Evolutionary conservation across 495 filamentous ascomycete species (phyloP), one percentile per base, ranked within the genome.

Genomic region (Daldinia caldariorum): DNA sequence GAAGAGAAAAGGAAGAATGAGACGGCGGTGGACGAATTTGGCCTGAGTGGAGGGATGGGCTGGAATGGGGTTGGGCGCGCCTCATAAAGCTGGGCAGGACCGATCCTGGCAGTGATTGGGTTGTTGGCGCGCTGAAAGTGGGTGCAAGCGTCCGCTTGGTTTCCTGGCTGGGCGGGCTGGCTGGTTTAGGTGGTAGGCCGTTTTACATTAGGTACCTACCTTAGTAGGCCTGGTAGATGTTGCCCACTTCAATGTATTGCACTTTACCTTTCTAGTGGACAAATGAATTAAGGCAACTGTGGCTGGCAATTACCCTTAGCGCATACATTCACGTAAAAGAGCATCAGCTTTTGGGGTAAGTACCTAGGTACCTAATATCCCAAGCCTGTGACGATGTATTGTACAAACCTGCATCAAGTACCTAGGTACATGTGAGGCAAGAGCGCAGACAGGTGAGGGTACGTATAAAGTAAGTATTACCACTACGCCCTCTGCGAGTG

Each of bases 41-140:
- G 67, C 58, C 58, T 32, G 58, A 66, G 62, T 57, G 56, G 67
- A 64, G 39, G 56, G 60, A 66, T 65, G 61, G 61, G 61, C 61
- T 72, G 70, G 70, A 66, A 68, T 72, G 70, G 61, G 65, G 70
- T 72, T 68, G 70, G 70, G 70, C 70, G 70, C 70, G 70, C 70
- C 70, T 72, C 65, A 62, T 41, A 53, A 65, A 72, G 70, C 70
- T 72, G 61, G 69, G 70, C 70, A 68, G 59, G 64, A 63, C 61
- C 18, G 41, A 54, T 54, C 57, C 51, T 43, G 34, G 51, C 12
- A 55, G 45, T 69, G 49, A 68, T 63, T 61, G 63, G 58, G 45
- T 22, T 45, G 55, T 60, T 59, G 14, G 57, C 43, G 37, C 47
- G 51, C 32, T 54, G 16, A n/a, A 31, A 41, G 51, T 66, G 62